These are phyloP conservation scores for Russula ochroleuca DNA, from an alignment of 768 basidiomycete genomes.

Conservation along the genomic window DNA sequence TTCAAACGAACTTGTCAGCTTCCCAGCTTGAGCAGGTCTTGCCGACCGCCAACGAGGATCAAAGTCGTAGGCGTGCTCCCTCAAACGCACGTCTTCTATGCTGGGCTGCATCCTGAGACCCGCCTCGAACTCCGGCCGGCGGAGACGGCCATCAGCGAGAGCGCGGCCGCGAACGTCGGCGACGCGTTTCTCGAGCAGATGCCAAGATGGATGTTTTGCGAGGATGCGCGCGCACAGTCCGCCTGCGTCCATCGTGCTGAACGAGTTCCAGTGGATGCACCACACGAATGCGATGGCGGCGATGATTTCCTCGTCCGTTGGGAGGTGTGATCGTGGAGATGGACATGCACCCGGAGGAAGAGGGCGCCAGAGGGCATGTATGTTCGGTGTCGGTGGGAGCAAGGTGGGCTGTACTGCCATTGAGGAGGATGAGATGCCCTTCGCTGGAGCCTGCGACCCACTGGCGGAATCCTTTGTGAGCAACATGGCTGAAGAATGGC, in stretches of 20 bases:
- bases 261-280: constrained; percentile 27
- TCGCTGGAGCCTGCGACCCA: neutral
- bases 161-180: constrained; percentile 11
- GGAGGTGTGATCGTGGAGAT: constrained; percentile 19
- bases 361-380: constrained; percentile 12
- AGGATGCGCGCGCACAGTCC: constrained; percentile 21
- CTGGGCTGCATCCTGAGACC: constrained; percentile 19
- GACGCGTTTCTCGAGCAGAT: constrained; percentile 20
- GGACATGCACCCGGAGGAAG: constrained; percentile 22
- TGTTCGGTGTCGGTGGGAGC: neutral
- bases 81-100: constrained; percentile 15
- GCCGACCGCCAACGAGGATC: constrained; percentile 19
- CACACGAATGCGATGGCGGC: constrained; percentile 21
- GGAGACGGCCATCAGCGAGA: constrained; percentile 21
- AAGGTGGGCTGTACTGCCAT: neutral
- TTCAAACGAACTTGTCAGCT: constrained; percentile 16
- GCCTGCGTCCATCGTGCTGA: constrained; percentile 18
- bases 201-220: constrained; percentile 12
- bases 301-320: constrained; percentile 22
- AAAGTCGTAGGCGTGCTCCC: constrained; percentile 20
- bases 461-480: neutral
- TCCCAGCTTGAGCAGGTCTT: constrained; percentile 5
- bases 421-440: neutral
- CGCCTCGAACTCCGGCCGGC: constrained; percentile 15
- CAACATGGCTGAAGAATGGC: neutral